phyloP scores from a whole-genome alignment of 208 protist species.

The Vickermania spadyakhi region DNA sequence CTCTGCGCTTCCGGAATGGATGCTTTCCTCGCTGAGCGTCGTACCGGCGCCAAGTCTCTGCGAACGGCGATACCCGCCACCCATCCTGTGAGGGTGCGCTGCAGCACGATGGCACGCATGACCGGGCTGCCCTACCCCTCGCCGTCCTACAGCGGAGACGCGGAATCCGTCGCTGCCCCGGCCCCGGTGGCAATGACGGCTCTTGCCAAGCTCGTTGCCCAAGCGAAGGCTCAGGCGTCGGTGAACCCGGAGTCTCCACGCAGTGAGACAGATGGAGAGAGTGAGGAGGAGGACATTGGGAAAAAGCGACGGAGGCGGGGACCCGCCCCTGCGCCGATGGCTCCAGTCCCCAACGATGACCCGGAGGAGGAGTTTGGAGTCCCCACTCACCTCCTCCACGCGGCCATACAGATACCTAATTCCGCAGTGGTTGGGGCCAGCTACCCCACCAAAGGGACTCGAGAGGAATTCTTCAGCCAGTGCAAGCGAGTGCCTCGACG shows the following conservation, averaged over 20 bases:
- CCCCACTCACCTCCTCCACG: background rate
- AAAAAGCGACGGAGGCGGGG: too few relatives aligned
- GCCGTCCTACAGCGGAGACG: background rate
- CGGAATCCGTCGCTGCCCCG: background rate
- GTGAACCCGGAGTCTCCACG: too few relatives aligned
- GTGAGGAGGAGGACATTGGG: too few relatives aligned
- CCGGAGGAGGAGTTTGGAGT: conserved; percentile 57
- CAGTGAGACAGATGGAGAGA: too few relatives aligned
- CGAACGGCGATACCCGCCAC: too few relatives aligned
- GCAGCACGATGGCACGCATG: background rate
- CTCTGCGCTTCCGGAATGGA: background rate
- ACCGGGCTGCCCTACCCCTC: background rate
- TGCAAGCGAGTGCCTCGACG: conserved; percentile 82
- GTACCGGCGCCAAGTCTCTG: background rate
- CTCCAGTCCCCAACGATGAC: conserved; percentile 2
- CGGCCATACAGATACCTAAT: background rate
- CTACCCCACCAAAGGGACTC: conserved; percentile 11
- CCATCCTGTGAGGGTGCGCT: background rate
- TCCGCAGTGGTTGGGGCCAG: background rate
- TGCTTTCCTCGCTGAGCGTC: background rate
- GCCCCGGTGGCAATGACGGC: conserved; percentile 11
- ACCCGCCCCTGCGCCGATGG: too few relatives aligned
- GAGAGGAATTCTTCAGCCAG: conserved; percentile 77
- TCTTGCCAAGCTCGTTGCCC: conserved; percentile 34
- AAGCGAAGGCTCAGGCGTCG: conserved; percentile 19